A percentile compares a stretch with the other conserved stretches of the same genome.
Conservation (phyloP, 1,284 basidiomycete species). For the Phaffia rhodozyma region DNA sequence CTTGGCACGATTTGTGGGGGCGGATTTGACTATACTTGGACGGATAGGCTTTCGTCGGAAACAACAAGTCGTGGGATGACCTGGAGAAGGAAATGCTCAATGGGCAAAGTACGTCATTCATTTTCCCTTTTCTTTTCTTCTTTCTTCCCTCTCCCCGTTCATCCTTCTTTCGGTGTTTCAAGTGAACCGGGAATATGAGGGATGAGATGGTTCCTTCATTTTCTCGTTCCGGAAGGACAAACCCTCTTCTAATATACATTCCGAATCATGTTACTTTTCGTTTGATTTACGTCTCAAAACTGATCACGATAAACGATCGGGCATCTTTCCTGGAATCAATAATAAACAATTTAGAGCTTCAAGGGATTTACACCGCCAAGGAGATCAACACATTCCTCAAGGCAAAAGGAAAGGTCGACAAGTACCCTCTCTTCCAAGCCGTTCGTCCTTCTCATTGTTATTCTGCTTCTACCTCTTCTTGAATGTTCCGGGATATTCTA, state of each 20-base stretch:
- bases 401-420: conserved; percentile 36
- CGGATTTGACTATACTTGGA: too few species aligned
- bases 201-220: too few species aligned
- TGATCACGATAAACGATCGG: too few species aligned
- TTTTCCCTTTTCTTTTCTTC: not conserved
- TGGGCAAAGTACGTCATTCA: conserved; percentile 40
- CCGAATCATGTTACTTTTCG: too few species aligned
- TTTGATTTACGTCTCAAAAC: too few species aligned
- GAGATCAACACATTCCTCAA: conserved; percentile 43
- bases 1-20: conserved; percentile 17
- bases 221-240: too few species aligned
- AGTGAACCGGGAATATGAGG: too few species aligned
- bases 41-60: conserved; percentile 40
- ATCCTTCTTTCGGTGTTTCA: too few species aligned
- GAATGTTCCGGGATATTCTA: too few species aligned
- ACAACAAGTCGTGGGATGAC: conserved; percentile 41
- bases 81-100: conserved; percentile 45
- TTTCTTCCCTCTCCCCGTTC: not conserved
- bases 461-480: not conserved
- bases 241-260: too few species aligned
- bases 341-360: conserved; percentile 32
- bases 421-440: conserved; percentile 44
- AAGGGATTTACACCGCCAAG: conserved; percentile 41
- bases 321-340: too few species aligned
- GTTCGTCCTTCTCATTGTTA: not conserved